A percentile compares a stretch with the other conserved stretches of the same genome.
These are phyloP conservation scores for Aquilaria agallochum DNA, from an alignment of 441 rosid genomes.

Conservation along the genomic window DNA sequence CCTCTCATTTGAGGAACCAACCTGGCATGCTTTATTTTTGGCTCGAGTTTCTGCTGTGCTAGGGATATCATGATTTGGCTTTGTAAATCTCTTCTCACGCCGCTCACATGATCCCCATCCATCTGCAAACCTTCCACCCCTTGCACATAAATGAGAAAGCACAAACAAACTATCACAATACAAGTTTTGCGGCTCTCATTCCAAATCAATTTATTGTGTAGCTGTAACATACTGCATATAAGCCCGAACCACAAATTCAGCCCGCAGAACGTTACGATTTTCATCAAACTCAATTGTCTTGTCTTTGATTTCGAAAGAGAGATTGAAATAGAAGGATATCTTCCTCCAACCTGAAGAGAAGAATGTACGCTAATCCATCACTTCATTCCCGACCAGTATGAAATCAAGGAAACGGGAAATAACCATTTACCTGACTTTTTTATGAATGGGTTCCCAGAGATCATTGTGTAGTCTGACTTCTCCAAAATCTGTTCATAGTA, in stretches of 20 bases:
- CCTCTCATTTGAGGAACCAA: slow-evolving; percentile 8
- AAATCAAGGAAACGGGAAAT: not conserved
- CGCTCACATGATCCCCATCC: slow-evolving; percentile 98
- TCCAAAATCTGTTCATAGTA: slow-evolving; percentile 70
- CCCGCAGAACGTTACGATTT: slow-evolving; percentile 81
- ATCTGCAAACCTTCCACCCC: slow-evolving; percentile 88
- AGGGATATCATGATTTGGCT: slow-evolving; percentile 92
- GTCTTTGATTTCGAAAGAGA: slow-evolving; percentile 86
- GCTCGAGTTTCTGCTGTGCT: slow-evolving; percentile 96
- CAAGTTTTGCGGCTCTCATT: too few relatives aligned
- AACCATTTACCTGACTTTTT: slow-evolving; percentile 71
- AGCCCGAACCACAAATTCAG: slow-evolving; percentile 85
- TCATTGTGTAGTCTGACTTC: slow-evolving; percentile 80
- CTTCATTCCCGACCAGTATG: slow-evolving; percentile 11
- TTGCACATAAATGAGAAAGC: slow-evolving; percentile 21
- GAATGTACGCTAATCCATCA: slow-evolving; percentile 6
- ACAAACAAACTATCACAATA: not conserved
- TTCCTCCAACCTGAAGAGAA: slow-evolving; percentile 84
- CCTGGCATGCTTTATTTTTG: slow-evolving; percentile 94
- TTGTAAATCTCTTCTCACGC: slow-evolving; percentile 77
- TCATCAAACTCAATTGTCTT: slow-evolving; percentile 88
- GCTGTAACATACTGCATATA: slow-evolving; percentile 73
- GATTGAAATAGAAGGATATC: slow-evolving; percentile 84
- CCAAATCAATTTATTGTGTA: too few relatives aligned
- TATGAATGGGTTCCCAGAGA: slow-evolving; percentile 78